Conservation (phyloP, 2,329 filamentous ascomycete species). For the Saccharata proteae region DNA sequence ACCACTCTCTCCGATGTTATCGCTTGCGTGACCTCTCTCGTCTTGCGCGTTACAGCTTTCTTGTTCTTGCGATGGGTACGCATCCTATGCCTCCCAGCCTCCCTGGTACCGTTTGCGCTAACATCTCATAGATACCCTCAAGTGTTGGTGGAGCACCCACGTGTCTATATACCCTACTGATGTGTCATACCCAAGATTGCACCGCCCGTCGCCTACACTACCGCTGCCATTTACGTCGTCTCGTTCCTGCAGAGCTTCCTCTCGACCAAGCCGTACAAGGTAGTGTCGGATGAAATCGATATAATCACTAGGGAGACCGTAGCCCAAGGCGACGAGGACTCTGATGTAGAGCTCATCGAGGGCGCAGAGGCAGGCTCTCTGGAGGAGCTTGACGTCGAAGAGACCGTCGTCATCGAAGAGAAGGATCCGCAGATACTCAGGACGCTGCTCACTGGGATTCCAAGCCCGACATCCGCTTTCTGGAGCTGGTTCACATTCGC, state of each 20-base stretch:
- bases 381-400: slow-evolving; percentile 45
- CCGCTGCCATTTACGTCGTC: slow-evolving; percentile 54
- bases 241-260: slow-evolving; percentile 50
- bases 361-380: slow-evolving; percentile 22
- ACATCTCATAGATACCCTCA: slow-evolving; percentile 9
- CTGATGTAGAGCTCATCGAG: slow-evolving; percentile 25
- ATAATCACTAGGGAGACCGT: slow-evolving; percentile 29
- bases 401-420: slow-evolving; percentile 49
- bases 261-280: slow-evolving; percentile 43
- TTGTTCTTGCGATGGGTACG: slow-evolving; percentile 53
- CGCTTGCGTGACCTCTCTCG: slow-evolving; percentile 34
- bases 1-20: slow-evolving; percentile 22
- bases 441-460: slow-evolving; percentile 63
- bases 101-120: slow-evolving; percentile 3
- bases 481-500: slow-evolving; percentile 56
- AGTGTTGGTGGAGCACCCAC: slow-evolving; percentile 12
- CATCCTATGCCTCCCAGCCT: slow-evolving; percentile 8
- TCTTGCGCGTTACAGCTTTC: slow-evolving; percentile 39
- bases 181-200: slow-evolving; percentile 16
- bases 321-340: slow-evolving; percentile 18
- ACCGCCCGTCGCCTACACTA: slow-evolving; percentile 42
- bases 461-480: slow-evolving; percentile 55
- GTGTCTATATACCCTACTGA: slow-evolving; percentile 14
- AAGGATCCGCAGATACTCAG: slow-evolving; percentile 45
- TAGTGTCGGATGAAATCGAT: slow-evolving; percentile 49